These are phyloP conservation scores for Nymphaea thermarum DNA, from an alignment of 164 flowering plant genomes.

Conservation along the genomic window DNA sequence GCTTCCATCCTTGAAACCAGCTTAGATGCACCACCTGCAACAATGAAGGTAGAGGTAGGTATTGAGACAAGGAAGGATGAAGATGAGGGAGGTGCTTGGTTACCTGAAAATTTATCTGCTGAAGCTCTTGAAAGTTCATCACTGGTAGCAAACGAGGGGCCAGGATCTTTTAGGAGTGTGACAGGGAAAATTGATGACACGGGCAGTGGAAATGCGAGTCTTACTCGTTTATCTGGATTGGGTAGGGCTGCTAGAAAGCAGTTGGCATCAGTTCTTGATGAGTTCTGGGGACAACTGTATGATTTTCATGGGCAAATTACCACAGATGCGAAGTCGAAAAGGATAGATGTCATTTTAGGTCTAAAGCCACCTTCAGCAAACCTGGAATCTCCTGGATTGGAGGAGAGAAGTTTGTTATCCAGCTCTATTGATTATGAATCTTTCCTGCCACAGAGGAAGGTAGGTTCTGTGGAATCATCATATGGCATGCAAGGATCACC, in stretches of 20 bases:
- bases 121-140: too few species aligned
- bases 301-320: constrained; percentile 78
- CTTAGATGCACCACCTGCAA: too few species aligned
- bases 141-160: too few species aligned
- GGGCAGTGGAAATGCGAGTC: constrained; percentile 56
- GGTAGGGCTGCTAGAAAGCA: constrained; percentile 94
- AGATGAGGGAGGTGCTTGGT: too few species aligned
- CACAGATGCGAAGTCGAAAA: constrained; percentile 58
- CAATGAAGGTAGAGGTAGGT: too few species aligned
- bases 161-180: constrained; percentile 32
- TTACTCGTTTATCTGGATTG: constrained; percentile 83
- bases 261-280: constrained; percentile 70
- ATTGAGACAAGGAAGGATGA: too few species aligned
- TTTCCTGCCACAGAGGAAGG: constrained; percentile 34
- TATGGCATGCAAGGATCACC: constrained; percentile 44
- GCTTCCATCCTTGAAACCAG: neutral
- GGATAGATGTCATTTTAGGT: constrained; percentile 45
- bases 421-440: constrained; percentile 33
- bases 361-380: constrained; percentile 26
- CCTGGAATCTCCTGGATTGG: constrained; percentile 22
- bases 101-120: too few species aligned
- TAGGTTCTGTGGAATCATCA: constrained; percentile 28
- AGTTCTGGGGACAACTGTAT: constrained; percentile 90
- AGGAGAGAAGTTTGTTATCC: constrained; percentile 25
- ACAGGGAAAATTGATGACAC: constrained; percentile 64